Evolutionary conservation across 2,329 filamentous ascomycete species (phyloP).

Genomic region (Zymoseptoria passerinii): DNA sequence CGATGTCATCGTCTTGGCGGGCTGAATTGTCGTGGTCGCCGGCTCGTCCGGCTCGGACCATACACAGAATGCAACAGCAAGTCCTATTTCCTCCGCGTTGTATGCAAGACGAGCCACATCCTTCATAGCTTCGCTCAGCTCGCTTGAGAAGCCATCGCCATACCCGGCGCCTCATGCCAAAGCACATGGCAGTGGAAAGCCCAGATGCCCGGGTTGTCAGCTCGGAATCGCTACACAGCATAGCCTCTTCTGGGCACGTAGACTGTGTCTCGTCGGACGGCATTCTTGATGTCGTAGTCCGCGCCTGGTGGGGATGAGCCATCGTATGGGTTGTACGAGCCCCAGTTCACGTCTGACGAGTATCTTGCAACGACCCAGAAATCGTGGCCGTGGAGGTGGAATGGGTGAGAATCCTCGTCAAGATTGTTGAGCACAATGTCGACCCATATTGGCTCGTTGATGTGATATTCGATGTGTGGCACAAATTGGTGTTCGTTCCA

Average conservation of each 20-base stretch:
- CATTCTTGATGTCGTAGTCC: constrained; percentile 10
- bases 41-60: too few relatives aligned
- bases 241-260: constrained; percentile 31
- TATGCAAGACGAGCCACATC: too few relatives aligned
- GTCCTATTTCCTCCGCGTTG: too few relatives aligned
- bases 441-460: constrained; percentile 31
- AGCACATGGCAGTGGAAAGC: constrained; percentile 34
- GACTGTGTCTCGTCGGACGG: constrained; percentile 30
- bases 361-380: constrained; percentile 24
- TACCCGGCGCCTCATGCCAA: constrained; percentile 22
- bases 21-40: too few relatives aligned
- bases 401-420: constrained; percentile 44
- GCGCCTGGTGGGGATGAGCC: constrained; percentile 18
- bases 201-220: constrained; percentile 34
- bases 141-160: constrained; percentile 16
- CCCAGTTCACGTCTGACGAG: constrained; percentile 17
- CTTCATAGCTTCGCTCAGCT: too few relatives aligned
- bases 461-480: constrained; percentile 22
- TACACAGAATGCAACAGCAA: too few relatives aligned
- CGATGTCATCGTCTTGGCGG: constrained; percentile 21
- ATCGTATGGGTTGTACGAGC: constrained; percentile 19
- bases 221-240: constrained; percentile 29
- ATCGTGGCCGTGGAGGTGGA: constrained; percentile 35
- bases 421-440: constrained; percentile 45
- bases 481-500: constrained; percentile 40